Evolutionary conservation across 2,329 filamentous ascomycete genomes (phyloP).

Genomic region (Coniochaeta hoffmannii): DNA sequence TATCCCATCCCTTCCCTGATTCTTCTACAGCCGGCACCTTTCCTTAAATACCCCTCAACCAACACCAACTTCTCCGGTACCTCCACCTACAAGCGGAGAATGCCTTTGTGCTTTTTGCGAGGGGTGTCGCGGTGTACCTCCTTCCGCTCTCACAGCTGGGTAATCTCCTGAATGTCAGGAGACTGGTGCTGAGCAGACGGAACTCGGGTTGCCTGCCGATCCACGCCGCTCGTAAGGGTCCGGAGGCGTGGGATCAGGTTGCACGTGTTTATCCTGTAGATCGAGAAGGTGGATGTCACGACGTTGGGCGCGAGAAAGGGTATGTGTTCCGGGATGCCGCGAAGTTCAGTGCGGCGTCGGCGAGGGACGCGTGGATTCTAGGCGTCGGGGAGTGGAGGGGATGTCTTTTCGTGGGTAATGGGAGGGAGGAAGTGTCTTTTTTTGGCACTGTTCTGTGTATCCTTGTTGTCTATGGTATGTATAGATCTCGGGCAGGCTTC

Average conservation of each 20-base stretch:
- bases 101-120: neutral
- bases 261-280: neutral
- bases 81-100: neutral
- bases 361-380: neutral
- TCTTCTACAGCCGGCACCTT: too few relatives aligned
- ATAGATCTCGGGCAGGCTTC: too few relatives aligned
- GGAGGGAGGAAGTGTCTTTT: too few relatives aligned
- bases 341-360: neutral
- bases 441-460: too few relatives aligned
- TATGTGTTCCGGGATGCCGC: neutral
- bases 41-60: too few relatives aligned
- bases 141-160: neutral
- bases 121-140: neutral
- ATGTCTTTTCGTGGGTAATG: too few relatives aligned
- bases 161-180: neutral
- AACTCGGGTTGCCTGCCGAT: neutral
- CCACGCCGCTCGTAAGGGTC: neutral
- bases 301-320: neutral
- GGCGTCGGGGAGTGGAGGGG: too few relatives aligned
- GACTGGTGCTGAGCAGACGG: neutral
- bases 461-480: too few relatives aligned
- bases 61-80: too few relatives aligned
- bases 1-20: neutral
- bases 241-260: neutral
- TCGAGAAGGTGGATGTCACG: neutral